A percentile compares a stretch with the other conserved stretches of the same genome.
phyloP scores from a whole-genome alignment of 2,329 filamentous ascomycete genomes.

The Chaetomium sp. region DNA sequence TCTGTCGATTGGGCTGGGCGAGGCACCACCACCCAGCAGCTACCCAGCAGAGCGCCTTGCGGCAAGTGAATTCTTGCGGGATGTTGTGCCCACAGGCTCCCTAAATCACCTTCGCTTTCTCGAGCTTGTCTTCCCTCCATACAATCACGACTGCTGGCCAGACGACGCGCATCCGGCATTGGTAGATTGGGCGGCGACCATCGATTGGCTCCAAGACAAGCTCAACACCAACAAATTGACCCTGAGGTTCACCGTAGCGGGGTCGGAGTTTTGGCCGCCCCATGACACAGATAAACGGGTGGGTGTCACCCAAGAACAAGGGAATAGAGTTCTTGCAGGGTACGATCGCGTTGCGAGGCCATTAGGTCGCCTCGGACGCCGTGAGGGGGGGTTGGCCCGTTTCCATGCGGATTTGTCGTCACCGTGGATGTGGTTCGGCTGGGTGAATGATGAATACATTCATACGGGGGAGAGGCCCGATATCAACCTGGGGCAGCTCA shows the following conservation, averaged over 20 bases:
- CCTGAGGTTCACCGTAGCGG: neutral
- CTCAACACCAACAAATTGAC: neutral
- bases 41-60: neutral
- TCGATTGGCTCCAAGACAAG: slow-evolving; percentile 5
- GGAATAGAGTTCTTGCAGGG: neutral
- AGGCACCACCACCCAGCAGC: neutral
- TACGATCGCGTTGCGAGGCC: neutral
- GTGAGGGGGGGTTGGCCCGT: neutral
- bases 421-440: neutral
- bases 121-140: slow-evolving; percentile 6
- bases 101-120: neutral
- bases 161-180: neutral
- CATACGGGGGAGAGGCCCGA: too few relatives aligned
- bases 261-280: neutral
- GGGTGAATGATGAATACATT: neutral
- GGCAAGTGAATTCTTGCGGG: slow-evolving; percentile 3
- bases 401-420: slow-evolving; percentile 3
- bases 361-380: neutral
- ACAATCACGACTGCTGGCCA: neutral
- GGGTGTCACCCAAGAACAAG: neutral
- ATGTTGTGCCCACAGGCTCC: slow-evolving; percentile 3
- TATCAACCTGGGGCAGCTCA: too few relatives aligned
- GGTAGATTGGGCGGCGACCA: slow-evolving; percentile 3
- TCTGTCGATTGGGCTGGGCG: neutral
- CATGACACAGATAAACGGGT: neutral